Evolutionary conservation across 257 asterid species (phyloP).

Genomic region (Solanum sparsipilum): DNA sequence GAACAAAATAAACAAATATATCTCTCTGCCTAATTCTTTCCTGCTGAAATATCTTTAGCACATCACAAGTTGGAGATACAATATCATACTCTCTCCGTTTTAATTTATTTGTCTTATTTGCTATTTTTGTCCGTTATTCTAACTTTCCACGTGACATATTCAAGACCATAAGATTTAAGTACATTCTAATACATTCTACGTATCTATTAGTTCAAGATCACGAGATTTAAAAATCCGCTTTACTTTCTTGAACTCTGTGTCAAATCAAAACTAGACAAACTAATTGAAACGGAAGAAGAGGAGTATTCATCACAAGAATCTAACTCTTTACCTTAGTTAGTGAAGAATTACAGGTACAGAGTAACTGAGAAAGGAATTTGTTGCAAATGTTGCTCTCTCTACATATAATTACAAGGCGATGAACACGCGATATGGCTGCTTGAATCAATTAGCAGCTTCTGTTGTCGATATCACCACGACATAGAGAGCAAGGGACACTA

Average conservation of each 20-base stretch:
- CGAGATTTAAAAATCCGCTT: neutral
- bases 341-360: neutral
- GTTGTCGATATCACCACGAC: neutral
- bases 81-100: neutral
- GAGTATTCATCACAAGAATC: neutral
- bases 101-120: neutral
- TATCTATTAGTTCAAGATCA: neutral
- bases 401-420: neutral
- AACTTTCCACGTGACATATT: neutral
- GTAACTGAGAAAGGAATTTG: neutral
- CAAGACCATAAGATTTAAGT: neutral
- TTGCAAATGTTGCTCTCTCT: neutral
- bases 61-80: neutral
- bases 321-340: neutral
- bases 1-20: neutral
- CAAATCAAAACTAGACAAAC: neutral
- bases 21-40: neutral
- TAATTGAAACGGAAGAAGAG: neutral
- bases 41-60: neutral
- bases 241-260: neutral
- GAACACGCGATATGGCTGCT: neutral
- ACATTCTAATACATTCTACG: neutral
- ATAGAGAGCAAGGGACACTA: neutral
- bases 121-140: neutral
- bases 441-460: neutral